Percentiles rank a stretch among this genome's conserved stretches.
These are phyloP conservation scores for Pythium biforme DNA, from an alignment of 352 stramenopile species.

Conservation along the genomic window DNA sequence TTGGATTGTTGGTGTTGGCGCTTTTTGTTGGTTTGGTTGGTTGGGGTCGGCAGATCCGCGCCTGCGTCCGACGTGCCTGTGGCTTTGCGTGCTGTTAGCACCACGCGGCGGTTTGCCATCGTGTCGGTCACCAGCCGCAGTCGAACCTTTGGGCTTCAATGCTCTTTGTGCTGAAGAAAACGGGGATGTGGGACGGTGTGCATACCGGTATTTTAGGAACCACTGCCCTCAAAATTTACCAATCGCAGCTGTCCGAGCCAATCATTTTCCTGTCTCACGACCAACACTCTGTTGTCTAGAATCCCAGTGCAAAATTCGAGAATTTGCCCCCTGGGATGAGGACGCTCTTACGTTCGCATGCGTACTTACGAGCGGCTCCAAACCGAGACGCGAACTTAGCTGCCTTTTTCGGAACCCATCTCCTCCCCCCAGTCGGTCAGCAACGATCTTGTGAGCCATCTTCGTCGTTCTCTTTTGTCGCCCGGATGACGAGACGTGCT, in stretches of 20 bases:
- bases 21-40: not conserved
- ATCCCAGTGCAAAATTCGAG: slow-evolving; percentile 2
- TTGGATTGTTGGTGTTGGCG: slow-evolving; percentile 1
- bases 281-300: slow-evolving; percentile 24
- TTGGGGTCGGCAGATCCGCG: not conserved
- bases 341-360: not conserved
- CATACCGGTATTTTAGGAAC: slow-evolving; percentile 29
- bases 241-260: not conserved
- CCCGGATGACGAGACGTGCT: not conserved
- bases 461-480: not conserved
- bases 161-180: no score
- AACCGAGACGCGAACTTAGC: slow-evolving; percentile 19
- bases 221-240: slow-evolving; percentile 12
- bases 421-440: slow-evolving; percentile 18
- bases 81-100: not conserved
- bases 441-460: slow-evolving; percentile 15
- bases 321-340: not conserved
- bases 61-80: not conserved
- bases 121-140: not conserved
- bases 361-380: not conserved
- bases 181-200: not conserved
- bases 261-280: not conserved
- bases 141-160: not conserved
- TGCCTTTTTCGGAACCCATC: slow-evolving; percentile 7
- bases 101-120: slow-evolving; percentile 19